phyloP scores from a whole-genome alignment of 208 protist genomes.

The Hexamita inflata region DNA sequence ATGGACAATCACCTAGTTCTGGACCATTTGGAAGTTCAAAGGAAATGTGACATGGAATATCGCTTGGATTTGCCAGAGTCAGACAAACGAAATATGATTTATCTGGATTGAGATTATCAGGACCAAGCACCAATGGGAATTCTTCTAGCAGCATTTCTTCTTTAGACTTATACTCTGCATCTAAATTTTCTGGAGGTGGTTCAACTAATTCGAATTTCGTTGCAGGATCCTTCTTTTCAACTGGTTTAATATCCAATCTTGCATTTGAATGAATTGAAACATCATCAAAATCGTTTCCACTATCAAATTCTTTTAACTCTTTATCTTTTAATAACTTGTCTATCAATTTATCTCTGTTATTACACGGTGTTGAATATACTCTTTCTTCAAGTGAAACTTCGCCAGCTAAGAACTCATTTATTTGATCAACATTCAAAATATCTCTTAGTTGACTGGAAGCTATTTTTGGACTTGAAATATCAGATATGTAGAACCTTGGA shows the following conservation, averaged over 20 bases:
- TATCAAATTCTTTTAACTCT: too few relatives aligned
- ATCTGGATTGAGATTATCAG: not conserved
- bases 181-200: not conserved
- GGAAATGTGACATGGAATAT: not conserved
- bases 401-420: constrained; percentile 5
- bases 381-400: constrained; percentile 2
- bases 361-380: not conserved
- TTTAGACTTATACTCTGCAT: not conserved
- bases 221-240: too few relatives aligned
- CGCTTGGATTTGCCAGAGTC: constrained; percentile 13
- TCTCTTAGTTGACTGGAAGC: not conserved
- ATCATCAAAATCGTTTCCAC: too few relatives aligned
- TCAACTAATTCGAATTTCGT: not conserved
- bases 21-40: not conserved
- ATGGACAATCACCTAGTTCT: not conserved
- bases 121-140: constrained; percentile 15
- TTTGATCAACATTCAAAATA: constrained; percentile 22
- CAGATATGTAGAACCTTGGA: constrained; percentile 21
- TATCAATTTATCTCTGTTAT: not conserved
- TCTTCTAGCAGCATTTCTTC: not conserved
- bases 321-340: not conserved
- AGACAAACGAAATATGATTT: not conserved
- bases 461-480: not conserved
- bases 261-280: too few relatives aligned
- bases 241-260: too few relatives aligned